Conservation (phyloP, 2,329 filamentous ascomycete species). For the Capronia americana region DNA sequence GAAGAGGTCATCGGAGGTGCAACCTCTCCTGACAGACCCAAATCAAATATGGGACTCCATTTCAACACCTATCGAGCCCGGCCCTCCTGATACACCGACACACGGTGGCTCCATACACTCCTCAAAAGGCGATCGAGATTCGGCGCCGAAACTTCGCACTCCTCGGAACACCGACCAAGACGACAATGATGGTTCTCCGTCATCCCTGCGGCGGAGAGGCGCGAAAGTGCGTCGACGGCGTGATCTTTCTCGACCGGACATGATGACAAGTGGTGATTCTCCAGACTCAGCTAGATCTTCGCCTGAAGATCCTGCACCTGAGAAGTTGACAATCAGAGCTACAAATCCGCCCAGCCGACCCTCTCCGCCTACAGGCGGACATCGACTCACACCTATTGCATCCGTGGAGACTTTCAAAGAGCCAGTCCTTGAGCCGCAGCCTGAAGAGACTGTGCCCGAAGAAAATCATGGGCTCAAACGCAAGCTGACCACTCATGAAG, state of each 20-base stretch:
- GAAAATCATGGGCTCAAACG: slow-evolving; percentile 65
- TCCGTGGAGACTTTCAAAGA: slow-evolving; percentile 59
- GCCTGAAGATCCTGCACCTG: background rate
- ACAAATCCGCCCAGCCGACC: slow-evolving; percentile 44
- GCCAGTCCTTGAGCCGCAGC: slow-evolving; percentile 40
- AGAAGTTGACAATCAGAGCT: background rate
- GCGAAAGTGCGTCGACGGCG: slow-evolving; percentile 31
- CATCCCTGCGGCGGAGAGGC: slow-evolving; percentile 41
- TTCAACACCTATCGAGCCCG: slow-evolving; percentile 26
- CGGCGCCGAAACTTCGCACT: slow-evolving; percentile 18
- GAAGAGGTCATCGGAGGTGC: slow-evolving; percentile 34
- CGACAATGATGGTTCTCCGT: slow-evolving; percentile 36
- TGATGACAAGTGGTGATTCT: background rate
- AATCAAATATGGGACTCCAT: slow-evolving; percentile 41
- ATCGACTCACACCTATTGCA: slow-evolving; percentile 64
- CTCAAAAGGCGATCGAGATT: slow-evolving; percentile 25
- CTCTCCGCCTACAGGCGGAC: slow-evolving; percentile 60
- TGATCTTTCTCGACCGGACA: slow-evolving; percentile 24
- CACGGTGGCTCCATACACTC: background rate
- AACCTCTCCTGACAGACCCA: slow-evolving; percentile 38
- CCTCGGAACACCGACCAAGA: slow-evolving; percentile 20
- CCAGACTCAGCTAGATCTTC: background rate
- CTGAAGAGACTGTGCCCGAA: slow-evolving; percentile 46
- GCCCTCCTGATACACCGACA: slow-evolving; percentile 16
- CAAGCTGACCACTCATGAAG: slow-evolving; percentile 86